Conservation (phyloP, 129 eudicot genomes). For the Solidago caesia region DNA sequence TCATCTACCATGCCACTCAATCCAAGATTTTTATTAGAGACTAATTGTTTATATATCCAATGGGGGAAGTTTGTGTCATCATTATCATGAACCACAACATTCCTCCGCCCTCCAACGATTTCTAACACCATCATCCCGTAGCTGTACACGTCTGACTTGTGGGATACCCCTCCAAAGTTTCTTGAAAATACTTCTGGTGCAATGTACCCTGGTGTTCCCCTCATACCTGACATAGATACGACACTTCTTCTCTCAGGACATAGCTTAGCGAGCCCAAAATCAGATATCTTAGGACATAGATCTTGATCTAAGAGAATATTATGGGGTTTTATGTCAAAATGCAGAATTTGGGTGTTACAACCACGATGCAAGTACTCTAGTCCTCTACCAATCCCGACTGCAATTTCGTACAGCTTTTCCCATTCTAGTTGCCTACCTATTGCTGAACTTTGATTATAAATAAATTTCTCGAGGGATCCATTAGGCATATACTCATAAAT, state of each 20-base stretch:
- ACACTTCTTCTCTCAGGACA: neutral
- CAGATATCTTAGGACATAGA: too few species aligned
- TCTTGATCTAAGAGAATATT: neutral
- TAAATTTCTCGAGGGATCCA: slow-evolving; percentile 29
- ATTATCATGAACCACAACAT: neutral
- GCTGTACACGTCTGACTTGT: slow-evolving; percentile 31
- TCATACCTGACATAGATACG: slow-evolving; percentile 28
- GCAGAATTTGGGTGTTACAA: slow-evolving; percentile 30
- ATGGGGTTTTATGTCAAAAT: slow-evolving; percentile 37
- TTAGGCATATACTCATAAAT: slow-evolving; percentile 34
- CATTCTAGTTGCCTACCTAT: slow-evolving; percentile 15
- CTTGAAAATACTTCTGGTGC: slow-evolving; percentile 31
- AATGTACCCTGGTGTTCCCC: slow-evolving; percentile 30
- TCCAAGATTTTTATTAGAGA: too few species aligned
- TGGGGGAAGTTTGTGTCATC: too few species aligned
- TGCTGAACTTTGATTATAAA: neutral
- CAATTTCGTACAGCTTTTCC: slow-evolving; percentile 23
- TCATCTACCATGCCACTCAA: too few species aligned
- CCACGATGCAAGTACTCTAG: slow-evolving; percentile 39
- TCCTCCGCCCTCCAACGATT: slow-evolving; percentile 28
- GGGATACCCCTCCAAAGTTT: slow-evolving; percentile 29
- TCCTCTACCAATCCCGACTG: slow-evolving; percentile 31
- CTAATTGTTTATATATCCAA: too few species aligned
- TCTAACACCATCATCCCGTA: slow-evolving; percentile 32
- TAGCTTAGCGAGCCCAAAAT: too few species aligned